phyloP scores from a whole-genome alignment of 306 rosid genomes.

The Quercus ilex region DNA sequence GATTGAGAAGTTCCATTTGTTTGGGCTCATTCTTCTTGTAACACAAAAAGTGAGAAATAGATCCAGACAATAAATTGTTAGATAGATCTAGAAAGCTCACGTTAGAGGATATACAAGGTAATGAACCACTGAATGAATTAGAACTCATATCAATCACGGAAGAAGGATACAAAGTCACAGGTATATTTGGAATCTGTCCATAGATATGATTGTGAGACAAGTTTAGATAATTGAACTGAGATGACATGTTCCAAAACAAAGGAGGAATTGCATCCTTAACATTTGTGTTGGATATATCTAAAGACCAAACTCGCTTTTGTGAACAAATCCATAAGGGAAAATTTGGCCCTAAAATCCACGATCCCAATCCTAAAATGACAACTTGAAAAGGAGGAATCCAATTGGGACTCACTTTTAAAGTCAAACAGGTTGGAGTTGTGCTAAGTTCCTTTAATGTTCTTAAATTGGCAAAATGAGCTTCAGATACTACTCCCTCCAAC shows the following conservation, averaged over 20 bases:
- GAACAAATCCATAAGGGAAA: constrained; percentile 31
- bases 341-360: constrained; percentile 16
- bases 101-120: neutral
- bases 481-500: neutral
- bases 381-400: constrained; percentile 22
- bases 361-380: rapidly evolving
- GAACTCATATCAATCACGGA: neutral
- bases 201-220: constrained; percentile 18
- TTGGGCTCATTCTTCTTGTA: rapidly evolving
- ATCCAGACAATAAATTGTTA: constrained; percentile 7
- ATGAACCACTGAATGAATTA: constrained; percentile 19
- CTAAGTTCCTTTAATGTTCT: neutral
- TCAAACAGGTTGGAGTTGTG: neutral
- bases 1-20: neutral
- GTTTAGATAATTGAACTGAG: neutral
- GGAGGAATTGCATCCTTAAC: neutral
- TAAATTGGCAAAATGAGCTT: constrained; percentile 18
- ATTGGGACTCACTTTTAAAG: neutral
- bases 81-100: neutral
- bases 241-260: constrained; percentile 1
- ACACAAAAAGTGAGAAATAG: neutral
- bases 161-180: no score
- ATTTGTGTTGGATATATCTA: neutral
- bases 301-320: neutral
- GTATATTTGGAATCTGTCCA: constrained; percentile 16